Base-by-base conservation (phyloP, 805 yeast species). In the Clavispora fructus region DNA sequence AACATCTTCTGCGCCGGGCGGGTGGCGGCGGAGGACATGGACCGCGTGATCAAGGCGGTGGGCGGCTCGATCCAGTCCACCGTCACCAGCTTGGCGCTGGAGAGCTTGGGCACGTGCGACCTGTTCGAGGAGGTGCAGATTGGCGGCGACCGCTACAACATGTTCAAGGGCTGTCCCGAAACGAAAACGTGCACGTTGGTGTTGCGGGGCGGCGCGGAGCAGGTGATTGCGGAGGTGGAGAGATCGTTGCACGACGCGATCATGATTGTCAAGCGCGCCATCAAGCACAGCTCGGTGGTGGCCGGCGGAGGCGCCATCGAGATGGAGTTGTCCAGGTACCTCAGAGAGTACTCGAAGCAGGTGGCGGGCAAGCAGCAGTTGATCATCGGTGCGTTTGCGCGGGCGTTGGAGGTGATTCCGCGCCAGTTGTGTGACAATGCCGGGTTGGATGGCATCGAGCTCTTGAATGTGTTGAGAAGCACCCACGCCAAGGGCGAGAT, bases 241-340 rank as follows among this genome's bases (percentile, higher is more conserved):
- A 81, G 99, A 69, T 92, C 97, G 1, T 75, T 94, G 55, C 98
- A 94, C 62, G 99, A 94, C 70, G 99, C 99, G 42, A 89, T 94
- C 42, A 92, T 92, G 99, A 91, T 94, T 64, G 98, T 92, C 40
- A 92, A 91, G 70, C 79, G 99, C 58, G 95, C 98, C 1, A 81
- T 94, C 37, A 83, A 87, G 61, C 91, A 91, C 63, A 85, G 83
- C 60, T 72, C 80, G 27, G 82, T 94, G 55, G 99, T 94, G 47
- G 98, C 96, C 12, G 99, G 99, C 51, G 99, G 99, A 54, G 99
- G 99, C 53, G 99, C 99, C 31, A 85, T 90, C 53, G 99, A 94
- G 69, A 94, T 94, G 99, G 98, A 94, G 63, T 62, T 94, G 35
- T 90, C 97, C 33, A 88, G 82, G 64, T 81, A 86, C 64, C 75